Conservation (phyloP, 495 filamentous ascomycete species). For the Penicillium turbatum region DNA sequence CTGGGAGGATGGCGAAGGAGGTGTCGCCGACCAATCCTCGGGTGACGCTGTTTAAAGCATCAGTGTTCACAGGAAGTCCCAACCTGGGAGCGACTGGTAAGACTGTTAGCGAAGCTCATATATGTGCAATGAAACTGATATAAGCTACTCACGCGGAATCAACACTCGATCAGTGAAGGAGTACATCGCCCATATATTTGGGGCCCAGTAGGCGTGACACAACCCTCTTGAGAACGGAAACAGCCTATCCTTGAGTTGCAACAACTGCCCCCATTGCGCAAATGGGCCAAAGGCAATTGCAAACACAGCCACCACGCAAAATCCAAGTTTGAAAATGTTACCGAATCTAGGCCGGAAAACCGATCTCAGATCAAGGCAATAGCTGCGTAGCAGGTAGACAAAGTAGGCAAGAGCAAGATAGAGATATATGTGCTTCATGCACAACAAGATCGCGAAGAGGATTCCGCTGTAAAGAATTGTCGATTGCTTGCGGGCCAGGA, state of each 20-base stretch:
- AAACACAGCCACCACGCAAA: constrained; percentile 67
- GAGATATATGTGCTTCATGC: constrained; percentile 97
- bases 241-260: constrained; percentile 77
- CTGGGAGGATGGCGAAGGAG: constrained; percentile 86
- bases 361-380: constrained; percentile 79
- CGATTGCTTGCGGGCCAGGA: constrained; percentile 71
- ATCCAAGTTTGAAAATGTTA: constrained; percentile 78
- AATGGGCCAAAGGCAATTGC: constrained; percentile 88
- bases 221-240: constrained; percentile 93
- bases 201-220: constrained; percentile 98
- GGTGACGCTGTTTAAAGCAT: constrained; percentile 82
- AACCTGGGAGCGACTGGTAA: constrained; percentile 70
- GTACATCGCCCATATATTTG: constrained; percentile 96
- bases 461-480: constrained; percentile 74
- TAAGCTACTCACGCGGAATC: constrained; percentile 60
- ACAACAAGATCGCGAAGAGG: constrained; percentile 77
- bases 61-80: constrained; percentile 63
- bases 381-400: constrained; percentile 78
- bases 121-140: not conserved
- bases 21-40: constrained; percentile 93
- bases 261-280: constrained; percentile 74
- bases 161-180: constrained; percentile 81
- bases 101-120: constrained; percentile 20
- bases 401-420: constrained; percentile 97
- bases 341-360: constrained; percentile 69